These are phyloP conservation scores for Citrus maxima DNA, from an alignment of 345 rosid species.

Conservation along the genomic window DNA sequence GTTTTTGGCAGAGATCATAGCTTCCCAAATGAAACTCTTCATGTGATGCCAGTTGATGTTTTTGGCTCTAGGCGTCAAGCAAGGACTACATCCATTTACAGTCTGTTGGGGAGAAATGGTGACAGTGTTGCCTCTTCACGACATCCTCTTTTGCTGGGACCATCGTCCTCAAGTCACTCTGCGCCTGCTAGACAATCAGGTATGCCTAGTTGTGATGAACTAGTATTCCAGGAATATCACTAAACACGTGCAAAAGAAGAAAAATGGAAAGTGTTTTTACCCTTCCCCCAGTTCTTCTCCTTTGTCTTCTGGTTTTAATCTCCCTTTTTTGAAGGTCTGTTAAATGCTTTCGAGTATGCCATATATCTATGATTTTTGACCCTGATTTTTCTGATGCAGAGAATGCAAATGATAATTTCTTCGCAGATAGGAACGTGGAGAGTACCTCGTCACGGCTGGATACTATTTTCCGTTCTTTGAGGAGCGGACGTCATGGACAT, in stretches of 20 bases:
- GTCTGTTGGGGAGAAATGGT: conserved; percentile 77
- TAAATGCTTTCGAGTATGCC: background rate
- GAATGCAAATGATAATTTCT: conserved; percentile 41
- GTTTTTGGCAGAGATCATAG: conserved; percentile 83
- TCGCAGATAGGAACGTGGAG: conserved; percentile 53
- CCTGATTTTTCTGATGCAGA: conserved; percentile 25
- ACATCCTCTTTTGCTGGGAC: conserved; percentile 87
- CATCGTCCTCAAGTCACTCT: conserved; percentile 40
- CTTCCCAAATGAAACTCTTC: conserved; percentile 84
- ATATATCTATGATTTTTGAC: background rate
- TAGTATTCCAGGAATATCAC: background rate
- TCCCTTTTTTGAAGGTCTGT: background rate
- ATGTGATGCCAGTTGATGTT: conserved; percentile 95
- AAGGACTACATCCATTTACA: conserved; percentile 92
- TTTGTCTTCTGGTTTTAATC: background rate
- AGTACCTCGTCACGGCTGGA: conserved; percentile 57
- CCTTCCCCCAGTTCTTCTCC: background rate
- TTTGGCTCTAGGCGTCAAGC: conserved; percentile 97
- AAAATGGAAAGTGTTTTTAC: background rate
- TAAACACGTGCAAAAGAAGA: background rate
- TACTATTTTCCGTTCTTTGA: conserved; percentile 77
- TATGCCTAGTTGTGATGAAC: conserved; percentile 10
- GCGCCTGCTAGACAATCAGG: conserved; percentile 58
- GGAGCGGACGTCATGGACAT: conserved; percentile 83
- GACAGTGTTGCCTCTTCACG: conserved; percentile 60